These are phyloP conservation scores for Plasmodium berghei DNA, from an alignment of 169 alveolate species.

Conservation along the genomic window DNA sequence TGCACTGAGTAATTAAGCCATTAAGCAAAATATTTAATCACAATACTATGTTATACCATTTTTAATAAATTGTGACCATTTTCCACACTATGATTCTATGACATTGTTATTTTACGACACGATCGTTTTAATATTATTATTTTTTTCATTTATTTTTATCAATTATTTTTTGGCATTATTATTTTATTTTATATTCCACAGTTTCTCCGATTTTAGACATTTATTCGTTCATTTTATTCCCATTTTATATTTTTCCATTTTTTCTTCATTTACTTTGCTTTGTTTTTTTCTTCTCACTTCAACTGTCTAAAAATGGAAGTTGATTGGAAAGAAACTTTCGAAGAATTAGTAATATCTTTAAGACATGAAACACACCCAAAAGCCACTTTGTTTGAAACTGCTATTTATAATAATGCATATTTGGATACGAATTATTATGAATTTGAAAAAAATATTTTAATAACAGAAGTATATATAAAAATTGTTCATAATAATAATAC, in stretches of 20 bases:
- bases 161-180: background rate
- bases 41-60: no score
- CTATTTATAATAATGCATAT: conserved; percentile 2
- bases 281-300: background rate
- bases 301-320: conserved; percentile 24
- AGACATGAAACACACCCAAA: conserved; percentile 8
- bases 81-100: no score
- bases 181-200: background rate
- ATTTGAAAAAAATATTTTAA: conserved; percentile 15
- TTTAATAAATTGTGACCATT: no score
- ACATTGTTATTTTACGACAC: no score
- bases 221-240: background rate
- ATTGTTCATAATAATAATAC: conserved; percentile 30
- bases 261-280: conserved; percentile 2
- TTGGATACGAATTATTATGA: conserved; percentile 2
- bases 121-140: no score
- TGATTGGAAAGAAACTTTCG: conserved; percentile 51
- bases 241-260: background rate
- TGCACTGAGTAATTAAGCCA: no score
- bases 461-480: conserved; percentile 50
- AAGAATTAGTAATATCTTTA: conserved; percentile 26
- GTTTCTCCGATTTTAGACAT: background rate
- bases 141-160: no score
- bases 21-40: no score
- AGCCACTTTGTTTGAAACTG: background rate